Evolutionary conservation across 345 rosid species (phyloP).

Genomic region (Excoecaria agallocha): DNA sequence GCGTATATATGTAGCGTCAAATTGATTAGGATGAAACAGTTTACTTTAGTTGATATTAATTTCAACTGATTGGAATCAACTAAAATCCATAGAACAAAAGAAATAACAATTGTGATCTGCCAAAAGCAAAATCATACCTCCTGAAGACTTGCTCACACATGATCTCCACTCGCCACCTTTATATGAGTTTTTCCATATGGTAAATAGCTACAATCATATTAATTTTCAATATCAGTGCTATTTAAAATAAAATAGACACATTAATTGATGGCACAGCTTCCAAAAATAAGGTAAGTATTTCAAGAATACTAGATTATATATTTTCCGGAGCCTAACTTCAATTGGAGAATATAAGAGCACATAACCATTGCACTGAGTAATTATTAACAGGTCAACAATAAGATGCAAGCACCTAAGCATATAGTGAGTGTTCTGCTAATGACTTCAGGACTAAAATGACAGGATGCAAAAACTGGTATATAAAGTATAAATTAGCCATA

Average conservation of each 20-base stretch:
- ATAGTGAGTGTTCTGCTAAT: neutral
- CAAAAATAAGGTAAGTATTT: neutral
- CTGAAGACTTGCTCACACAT: slow-evolving; percentile 58
- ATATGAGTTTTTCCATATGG: slow-evolving; percentile 84
- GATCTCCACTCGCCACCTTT: slow-evolving; percentile 83
- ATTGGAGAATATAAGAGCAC: neutral
- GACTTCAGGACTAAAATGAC: neutral
- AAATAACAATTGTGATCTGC: neutral
- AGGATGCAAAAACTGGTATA: neutral
- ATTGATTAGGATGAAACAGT: neutral
- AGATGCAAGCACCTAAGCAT: neutral
- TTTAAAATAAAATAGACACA: neutral
- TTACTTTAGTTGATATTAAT: neutral
- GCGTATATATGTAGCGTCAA: too few relatives aligned
- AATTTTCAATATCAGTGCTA: slow-evolving; percentile 8
- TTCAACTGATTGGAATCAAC: neutral
- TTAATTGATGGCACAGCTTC: neutral
- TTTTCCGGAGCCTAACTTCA: neutral
- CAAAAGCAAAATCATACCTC: slow-evolving; percentile 46
- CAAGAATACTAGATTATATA: neutral
- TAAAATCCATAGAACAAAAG: neutral
- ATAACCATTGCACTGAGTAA: neutral
- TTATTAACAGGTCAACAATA: neutral
- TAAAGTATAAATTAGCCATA: neutral
- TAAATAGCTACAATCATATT: slow-evolving; percentile 54